Conservation (phyloP, 768 basidiomycete species). For the Floccularia luteovirens region DNA sequence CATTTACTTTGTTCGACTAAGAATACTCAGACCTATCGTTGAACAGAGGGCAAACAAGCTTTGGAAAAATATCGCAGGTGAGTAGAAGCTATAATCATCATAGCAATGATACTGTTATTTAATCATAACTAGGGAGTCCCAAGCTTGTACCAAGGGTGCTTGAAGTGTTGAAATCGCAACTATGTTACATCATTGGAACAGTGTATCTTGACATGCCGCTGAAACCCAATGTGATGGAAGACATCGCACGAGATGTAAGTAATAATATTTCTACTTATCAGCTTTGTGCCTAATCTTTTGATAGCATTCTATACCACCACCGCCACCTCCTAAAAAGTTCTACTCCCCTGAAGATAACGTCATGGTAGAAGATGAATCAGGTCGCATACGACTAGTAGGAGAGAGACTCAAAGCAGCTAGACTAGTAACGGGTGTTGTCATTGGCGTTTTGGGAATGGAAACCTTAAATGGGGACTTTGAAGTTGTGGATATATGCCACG, state of each 20-base stretch:
- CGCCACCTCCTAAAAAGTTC: slow-evolving; percentile 68
- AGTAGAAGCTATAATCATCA: slow-evolving; percentile 5
- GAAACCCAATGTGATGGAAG: slow-evolving; percentile 96
- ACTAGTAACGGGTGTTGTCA: slow-evolving; percentile 88
- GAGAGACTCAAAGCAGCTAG: slow-evolving; percentile 48
- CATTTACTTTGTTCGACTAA: slow-evolving; percentile 44
- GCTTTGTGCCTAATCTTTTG: slow-evolving; percentile 3
- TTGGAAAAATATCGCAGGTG: slow-evolving; percentile 36
- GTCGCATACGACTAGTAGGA: slow-evolving; percentile 85
- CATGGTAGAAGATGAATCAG: slow-evolving; percentile 95
- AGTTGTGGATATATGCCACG: slow-evolving; percentile 81
- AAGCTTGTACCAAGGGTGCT: slow-evolving; percentile 72
- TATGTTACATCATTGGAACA: slow-evolving; percentile 91
- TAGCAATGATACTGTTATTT: not conserved
- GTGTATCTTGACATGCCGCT: slow-evolving; percentile 99
- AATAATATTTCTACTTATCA: not conserved
- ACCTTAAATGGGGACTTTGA: slow-evolving; percentile 88
- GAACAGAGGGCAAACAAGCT: slow-evolving; percentile 28
- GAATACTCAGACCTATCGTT: slow-evolving; percentile 30
- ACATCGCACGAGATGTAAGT: slow-evolving; percentile 87
- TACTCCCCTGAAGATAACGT: slow-evolving; percentile 71
- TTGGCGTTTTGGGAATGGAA: slow-evolving; percentile 87
- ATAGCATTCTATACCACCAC: slow-evolving; percentile 86
- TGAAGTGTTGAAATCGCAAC: slow-evolving; percentile 75
- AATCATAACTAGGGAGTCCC: slow-evolving; percentile 49